Conservation (phyloP, 1,284 basidiomycete genomes). For the Tylopilus orsonianus region DNA sequence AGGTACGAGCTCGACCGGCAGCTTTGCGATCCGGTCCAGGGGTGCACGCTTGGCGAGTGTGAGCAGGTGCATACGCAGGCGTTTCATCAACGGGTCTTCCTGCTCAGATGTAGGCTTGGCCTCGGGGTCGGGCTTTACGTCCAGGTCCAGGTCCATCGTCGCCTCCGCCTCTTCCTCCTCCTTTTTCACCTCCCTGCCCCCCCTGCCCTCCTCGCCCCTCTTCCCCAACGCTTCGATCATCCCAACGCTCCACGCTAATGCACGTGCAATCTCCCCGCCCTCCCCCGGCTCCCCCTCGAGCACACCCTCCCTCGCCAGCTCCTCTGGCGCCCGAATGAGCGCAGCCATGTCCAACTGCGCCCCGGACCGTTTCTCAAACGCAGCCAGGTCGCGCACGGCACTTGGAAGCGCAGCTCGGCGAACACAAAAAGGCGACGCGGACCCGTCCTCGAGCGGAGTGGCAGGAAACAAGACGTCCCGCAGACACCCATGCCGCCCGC, state of each 20-base stretch:
- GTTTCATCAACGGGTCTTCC: slow-evolving; percentile 53
- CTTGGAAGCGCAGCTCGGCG: slow-evolving; percentile 32
- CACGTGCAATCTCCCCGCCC: slow-evolving; percentile 31
- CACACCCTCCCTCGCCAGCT: slow-evolving; percentile 59
- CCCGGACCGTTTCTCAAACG: slow-evolving; percentile 42
- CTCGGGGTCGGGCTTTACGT: too few species aligned
- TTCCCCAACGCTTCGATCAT: slow-evolving; percentile 28
- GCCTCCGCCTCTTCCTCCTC: slow-evolving; percentile 11
- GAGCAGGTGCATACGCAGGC: slow-evolving; percentile 65
- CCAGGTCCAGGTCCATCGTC: too few species aligned
- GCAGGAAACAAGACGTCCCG: slow-evolving; percentile 23
- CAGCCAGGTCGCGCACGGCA: slow-evolving; percentile 42
- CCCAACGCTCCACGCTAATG: slow-evolving; percentile 22
- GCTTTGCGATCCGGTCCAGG: slow-evolving; percentile 61
- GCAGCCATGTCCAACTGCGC: slow-evolving; percentile 67
- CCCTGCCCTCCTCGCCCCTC: too few species aligned
- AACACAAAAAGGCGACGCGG: slow-evolving; percentile 6
- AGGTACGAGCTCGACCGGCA: slow-evolving; percentile 66
- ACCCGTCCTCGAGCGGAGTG: not conserved
- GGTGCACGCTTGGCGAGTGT: slow-evolving; percentile 74
- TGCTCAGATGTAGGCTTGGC: too few species aligned
- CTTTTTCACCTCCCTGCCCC: slow-evolving; percentile 29
- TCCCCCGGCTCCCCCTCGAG: slow-evolving; percentile 22
- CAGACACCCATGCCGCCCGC: slow-evolving; percentile 47
- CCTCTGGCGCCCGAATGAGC: slow-evolving; percentile 58